Conservation (phyloP, 768 basidiomycete genomes). For the Leccinum sublutescens region DNA sequence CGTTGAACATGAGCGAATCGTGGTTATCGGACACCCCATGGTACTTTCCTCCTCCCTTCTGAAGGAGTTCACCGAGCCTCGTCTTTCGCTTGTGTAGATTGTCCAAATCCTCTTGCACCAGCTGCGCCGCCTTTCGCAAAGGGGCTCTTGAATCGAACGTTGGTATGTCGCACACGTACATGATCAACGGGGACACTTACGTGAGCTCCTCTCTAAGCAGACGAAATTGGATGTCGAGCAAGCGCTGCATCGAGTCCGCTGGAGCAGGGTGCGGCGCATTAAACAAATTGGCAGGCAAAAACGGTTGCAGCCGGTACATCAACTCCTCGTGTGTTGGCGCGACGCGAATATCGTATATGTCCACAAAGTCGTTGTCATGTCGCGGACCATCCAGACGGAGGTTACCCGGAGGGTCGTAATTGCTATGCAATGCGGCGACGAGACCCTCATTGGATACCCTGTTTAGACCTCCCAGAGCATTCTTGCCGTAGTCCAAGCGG, state of each 20-base stretch:
- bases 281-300: constrained; percentile 58
- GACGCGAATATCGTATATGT: constrained; percentile 60
- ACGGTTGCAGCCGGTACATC: constrained; percentile 45
- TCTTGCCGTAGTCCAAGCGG: constrained; percentile 16
- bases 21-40: constrained; percentile 39
- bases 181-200: constrained; percentile 33
- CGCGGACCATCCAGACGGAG: constrained; percentile 50
- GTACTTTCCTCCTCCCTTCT: constrained; percentile 59
- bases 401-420: constrained; percentile 56
- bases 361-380: constrained; percentile 65
- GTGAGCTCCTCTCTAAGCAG: constrained; percentile 71
- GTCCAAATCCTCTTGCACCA: constrained; percentile 46
- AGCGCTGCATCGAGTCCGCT: constrained; percentile 56
- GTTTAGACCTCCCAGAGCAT: neutral
- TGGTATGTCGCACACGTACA: neutral
- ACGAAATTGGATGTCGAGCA: constrained; percentile 74
- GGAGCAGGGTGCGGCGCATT: constrained; percentile 64
- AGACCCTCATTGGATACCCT: constrained; percentile 34
- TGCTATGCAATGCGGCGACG: constrained; percentile 36
- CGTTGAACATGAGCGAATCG: constrained; percentile 57
- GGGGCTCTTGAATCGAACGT: constrained; percentile 42
- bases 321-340: constrained; percentile 72
- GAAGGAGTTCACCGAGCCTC: constrained; percentile 44
- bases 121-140: constrained; percentile 48
- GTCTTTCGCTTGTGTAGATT: constrained; percentile 27